Conservation (phyloP, 1,284 basidiomycete species). For the Agaricales sp. region DNA sequence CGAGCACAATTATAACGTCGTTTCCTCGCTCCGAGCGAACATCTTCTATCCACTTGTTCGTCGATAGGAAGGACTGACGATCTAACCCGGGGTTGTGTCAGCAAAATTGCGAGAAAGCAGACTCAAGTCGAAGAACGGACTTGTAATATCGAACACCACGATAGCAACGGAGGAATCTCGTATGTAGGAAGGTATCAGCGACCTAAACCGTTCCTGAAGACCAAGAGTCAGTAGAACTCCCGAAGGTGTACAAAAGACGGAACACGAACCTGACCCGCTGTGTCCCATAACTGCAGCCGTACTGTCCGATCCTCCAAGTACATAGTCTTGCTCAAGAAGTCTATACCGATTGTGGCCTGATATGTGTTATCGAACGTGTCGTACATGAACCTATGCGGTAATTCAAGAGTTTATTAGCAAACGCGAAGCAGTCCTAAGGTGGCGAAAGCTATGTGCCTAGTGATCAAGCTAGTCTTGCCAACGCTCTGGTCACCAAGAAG, state of each 20-base stretch:
- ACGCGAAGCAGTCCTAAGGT: conserved; percentile 4
- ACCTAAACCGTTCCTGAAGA: conserved; percentile 88
- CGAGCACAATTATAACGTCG: conserved; percentile 97
- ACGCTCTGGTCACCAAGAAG: conserved; percentile 90
- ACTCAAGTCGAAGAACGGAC: conserved; percentile 36
- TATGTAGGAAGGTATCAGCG: conserved; percentile 97
- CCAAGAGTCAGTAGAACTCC: conserved; percentile 5
- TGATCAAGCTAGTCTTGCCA: conserved; percentile 96
- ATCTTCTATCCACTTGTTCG: conserved; percentile 99
- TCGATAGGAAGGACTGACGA: conserved; percentile 94
- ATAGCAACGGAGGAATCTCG: conserved; percentile 98
- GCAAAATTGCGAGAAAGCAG: neutral
- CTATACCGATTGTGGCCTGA: conserved; percentile 99
- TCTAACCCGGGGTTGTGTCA: no score
- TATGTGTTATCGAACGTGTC: conserved; percentile 99
- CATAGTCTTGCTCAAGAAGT: conserved; percentile 99
- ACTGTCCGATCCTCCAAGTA: conserved; percentile 99
- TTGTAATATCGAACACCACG: conserved; percentile 98
- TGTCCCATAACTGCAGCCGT: conserved; percentile 97
- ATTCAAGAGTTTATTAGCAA: neutral
- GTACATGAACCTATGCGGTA: conserved; percentile 80
- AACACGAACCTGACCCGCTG: conserved; percentile 78
- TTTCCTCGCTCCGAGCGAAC: conserved; percentile 95
- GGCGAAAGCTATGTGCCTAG: conserved; percentile 43
- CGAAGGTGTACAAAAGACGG: neutral